Evolutionary conservation across 1,139 yeast genomes (phyloP).

Genomic region (Lodderomyces orthopsilosis): DNA sequence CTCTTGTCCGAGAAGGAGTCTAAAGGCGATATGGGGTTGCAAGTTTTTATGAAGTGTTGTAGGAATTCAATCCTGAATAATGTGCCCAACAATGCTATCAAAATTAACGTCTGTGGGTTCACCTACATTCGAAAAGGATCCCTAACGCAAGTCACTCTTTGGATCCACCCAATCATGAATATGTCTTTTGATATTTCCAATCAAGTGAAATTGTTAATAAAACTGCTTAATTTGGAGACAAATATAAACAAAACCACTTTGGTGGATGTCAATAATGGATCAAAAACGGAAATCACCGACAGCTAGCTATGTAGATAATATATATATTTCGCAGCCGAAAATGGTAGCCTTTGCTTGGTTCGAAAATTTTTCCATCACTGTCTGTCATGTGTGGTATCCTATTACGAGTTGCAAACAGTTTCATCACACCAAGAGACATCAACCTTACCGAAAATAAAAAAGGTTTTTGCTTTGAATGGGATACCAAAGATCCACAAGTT

Average conservation of each 20-base stretch:
- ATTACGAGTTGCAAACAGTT: slow-evolving; percentile 7
- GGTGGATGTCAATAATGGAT: slow-evolving; percentile 11
- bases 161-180: slow-evolving; percentile 14
- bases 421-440: slow-evolving; percentile 2
- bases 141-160: slow-evolving; percentile 9
- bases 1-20: slow-evolving; percentile 1
- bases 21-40: background rate
- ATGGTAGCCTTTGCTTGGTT: background rate
- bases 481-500: slow-evolving; percentile 17
- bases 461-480: slow-evolving; percentile 17
- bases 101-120: slow-evolving; percentile 13
- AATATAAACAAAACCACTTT: slow-evolving; percentile 8
- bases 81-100: slow-evolving; percentile 7
- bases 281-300: slow-evolving; percentile 5
- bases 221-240: slow-evolving; percentile 7
- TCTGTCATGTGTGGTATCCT: slow-evolving; percentile 15
- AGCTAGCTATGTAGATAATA: background rate
- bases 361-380: background rate
- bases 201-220: slow-evolving; percentile 10
- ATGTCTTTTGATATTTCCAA: slow-evolving; percentile 13
- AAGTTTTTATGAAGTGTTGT: slow-evolving; percentile 8
- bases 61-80: slow-evolving; percentile 7
- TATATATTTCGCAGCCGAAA: background rate
- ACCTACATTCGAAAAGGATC: slow-evolving; percentile 4
- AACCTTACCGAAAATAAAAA: background rate